Conservation (phyloP, 2,329 filamentous ascomycete genomes). For the Cladosporium velox region DNA sequence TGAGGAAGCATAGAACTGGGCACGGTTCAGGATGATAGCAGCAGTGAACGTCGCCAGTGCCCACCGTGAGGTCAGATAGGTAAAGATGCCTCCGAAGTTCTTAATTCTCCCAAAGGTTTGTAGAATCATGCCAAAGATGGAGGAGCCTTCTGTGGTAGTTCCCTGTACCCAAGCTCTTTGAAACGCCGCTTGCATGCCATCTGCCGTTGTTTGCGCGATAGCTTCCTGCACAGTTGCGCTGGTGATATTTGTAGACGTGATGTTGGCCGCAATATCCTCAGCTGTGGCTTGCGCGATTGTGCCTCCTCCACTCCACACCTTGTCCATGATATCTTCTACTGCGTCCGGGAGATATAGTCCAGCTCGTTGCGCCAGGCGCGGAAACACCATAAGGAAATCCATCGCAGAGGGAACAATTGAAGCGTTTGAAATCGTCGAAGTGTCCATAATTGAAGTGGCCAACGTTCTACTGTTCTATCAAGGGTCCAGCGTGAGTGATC, state of each 20-base stretch:
- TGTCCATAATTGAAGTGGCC: slow-evolving; percentile 11
- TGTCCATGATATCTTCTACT: slow-evolving; percentile 55
- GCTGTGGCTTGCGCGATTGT: slow-evolving; percentile 62
- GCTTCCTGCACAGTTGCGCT: slow-evolving; percentile 32
- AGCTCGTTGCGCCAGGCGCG: slow-evolving; percentile 68
- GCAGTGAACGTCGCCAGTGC: slow-evolving; percentile 83
- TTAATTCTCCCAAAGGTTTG: slow-evolving; percentile 40
- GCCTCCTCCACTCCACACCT: slow-evolving; percentile 58
- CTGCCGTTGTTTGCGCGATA: slow-evolving; percentile 47
- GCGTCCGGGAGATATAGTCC: slow-evolving; percentile 62
- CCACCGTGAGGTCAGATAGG: slow-evolving; percentile 90
- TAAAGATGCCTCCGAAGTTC: slow-evolving; percentile 82
- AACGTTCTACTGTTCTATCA: not conserved
- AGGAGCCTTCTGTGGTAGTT: slow-evolving; percentile 29
- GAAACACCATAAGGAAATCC: slow-evolving; percentile 69
- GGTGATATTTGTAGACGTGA: slow-evolving; percentile 41
- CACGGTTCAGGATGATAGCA: slow-evolving; percentile 85
- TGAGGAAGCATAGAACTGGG: slow-evolving; percentile 89
- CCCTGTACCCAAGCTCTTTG: slow-evolving; percentile 31
- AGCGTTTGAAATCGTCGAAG: slow-evolving; percentile 25
- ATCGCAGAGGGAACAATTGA: slow-evolving; percentile 59
- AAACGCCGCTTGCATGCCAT: slow-evolving; percentile 33
- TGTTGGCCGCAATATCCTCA: slow-evolving; percentile 43
- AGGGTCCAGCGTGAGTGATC: not conserved
- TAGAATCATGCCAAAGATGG: slow-evolving; percentile 32